Base-by-base conservation (phyloP, 208 protist species). In the Acanthamoeba castellanii region DNA sequence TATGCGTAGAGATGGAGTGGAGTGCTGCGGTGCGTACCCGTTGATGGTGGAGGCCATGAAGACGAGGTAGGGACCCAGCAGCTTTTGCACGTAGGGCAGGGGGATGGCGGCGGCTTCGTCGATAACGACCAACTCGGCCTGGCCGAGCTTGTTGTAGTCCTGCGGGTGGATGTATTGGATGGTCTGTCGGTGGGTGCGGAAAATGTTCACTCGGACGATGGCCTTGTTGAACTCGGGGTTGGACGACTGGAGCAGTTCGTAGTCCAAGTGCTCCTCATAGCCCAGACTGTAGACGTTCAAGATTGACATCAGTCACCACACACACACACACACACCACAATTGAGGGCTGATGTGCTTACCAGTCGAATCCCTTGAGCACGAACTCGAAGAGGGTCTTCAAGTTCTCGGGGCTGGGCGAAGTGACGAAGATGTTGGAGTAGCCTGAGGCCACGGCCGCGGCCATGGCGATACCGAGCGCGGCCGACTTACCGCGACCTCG, bases 31-130 rank as follows among this genome's bases (percentile, higher is more conserved):
- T 18, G 22, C 57, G 34, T 72, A 99, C 72, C 99, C 99, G 82
- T 99, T 99, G 70, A 99, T 98, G 32, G 99, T 99, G 8, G 99
- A 99, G 1, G 99, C 98, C 45, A 99, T 96, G 90, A 99, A 99
- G 50, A 99, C 98, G n/a, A 99, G 97, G 96, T 99, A 99, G 13
- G 99, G 97, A 3, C 99, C 99, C 6, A 99, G 91, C 85, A 99
- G 98, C 89, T 98, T 97, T 76, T 99, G 98, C 57, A 99, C 99
- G 20, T 99, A 95, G 32, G 99, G 98, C 37, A 99, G 98, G 11
- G 99, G 99, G 55, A 99, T 99, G 25, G 99, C 99, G 14, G 99
- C 99, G 1, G 99, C 99, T 97, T 99, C 99, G 96, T 99, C 99
- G 90, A 99, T 99, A 16, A 99, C 99, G 5, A 99, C 96, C n/a